Evolutionary conservation across 2,329 filamentous ascomycete genomes (phyloP).

Genomic region (Celoporthe dispersa): DNA sequence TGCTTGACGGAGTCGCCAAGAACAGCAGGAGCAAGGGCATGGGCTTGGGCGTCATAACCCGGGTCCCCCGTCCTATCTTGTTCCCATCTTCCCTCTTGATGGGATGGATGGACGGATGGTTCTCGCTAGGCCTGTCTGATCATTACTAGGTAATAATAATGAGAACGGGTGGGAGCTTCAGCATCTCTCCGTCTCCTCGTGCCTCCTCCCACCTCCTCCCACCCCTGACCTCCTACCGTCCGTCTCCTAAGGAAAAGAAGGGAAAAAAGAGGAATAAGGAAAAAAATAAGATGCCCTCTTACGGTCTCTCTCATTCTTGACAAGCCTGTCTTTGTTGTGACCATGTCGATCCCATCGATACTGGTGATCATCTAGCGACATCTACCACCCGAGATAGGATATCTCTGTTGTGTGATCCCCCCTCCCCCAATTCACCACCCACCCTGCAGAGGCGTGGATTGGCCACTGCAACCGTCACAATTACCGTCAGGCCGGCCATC

Average conservation of each 20-base stretch:
- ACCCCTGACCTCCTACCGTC: neutral
- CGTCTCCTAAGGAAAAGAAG: neutral
- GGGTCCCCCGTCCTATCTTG: neutral
- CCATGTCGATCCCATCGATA: neutral
- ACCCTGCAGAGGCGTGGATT: neutral
- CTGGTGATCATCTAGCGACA: neutral
- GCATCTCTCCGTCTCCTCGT: neutral
- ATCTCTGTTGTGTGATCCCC: neutral
- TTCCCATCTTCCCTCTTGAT: neutral
- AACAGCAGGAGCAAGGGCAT: neutral
- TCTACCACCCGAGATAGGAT: neutral
- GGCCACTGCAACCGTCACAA: neutral
- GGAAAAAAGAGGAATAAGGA: neutral
- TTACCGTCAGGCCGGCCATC: neutral
- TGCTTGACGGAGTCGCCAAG: neutral
- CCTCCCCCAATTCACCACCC: neutral
- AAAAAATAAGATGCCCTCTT: neutral
- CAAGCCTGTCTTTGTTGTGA: neutral
- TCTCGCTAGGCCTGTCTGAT: neutral
- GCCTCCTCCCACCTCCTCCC: neutral
- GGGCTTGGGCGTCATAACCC: neutral
- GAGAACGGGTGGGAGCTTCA: neutral
- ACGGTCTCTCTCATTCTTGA: neutral
- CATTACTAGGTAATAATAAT: neutral
- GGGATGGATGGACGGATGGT: neutral